Evolutionary conservation across 306 rosid genomes (phyloP), one percentile per base, ranked within the genome.

Genomic region (Oxytropis ochrocephala): DNA sequence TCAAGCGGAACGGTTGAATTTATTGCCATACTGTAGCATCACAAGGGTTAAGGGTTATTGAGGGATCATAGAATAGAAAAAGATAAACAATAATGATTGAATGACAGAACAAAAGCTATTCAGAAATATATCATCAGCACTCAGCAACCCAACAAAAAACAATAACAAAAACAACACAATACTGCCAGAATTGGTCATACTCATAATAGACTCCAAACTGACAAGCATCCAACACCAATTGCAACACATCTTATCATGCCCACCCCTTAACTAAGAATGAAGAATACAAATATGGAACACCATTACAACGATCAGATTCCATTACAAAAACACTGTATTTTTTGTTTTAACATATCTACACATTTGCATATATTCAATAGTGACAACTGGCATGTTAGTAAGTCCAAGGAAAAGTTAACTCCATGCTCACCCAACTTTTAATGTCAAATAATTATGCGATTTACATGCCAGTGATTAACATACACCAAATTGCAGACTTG

Each of bases 341-440:
- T 17, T 41, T 54, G 53, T 54, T 44, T 14, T n/a, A 54, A 64
- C 72, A 30, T 46, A 16, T 30, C 38, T 47, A 64, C 55, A 43
- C 41, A 53, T n/a, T 46, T 41, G 7, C 62, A 29, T 12, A 43
- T 51, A 52, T 64, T 13, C 39, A 10, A 49, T 67, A 11, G 11
- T 27, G 7, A 49, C 32, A 18, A 67, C 24, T 9, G 10, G 17
- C 60, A 36, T 8, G 51, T 17, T 33, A 7, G 47, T 10, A 51
- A 32, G 41, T 36, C 38, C 13, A 48, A 8, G 51, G 41, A 44
- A 54, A 59, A 43, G 52, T n/a, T 21, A 16, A 52, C 21, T 18
- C 35, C 53, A 68, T 13, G 49, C 49, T 71, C 76, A 38, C 9
- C 55, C 44, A 70, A 65, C 16, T 76, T 64, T 60, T 33, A 18